A percentile compares a stretch with the other conserved stretches of the same genome.
Conservation (phyloP, 345 rosid species). For the Gossypium arboreum region DNA sequence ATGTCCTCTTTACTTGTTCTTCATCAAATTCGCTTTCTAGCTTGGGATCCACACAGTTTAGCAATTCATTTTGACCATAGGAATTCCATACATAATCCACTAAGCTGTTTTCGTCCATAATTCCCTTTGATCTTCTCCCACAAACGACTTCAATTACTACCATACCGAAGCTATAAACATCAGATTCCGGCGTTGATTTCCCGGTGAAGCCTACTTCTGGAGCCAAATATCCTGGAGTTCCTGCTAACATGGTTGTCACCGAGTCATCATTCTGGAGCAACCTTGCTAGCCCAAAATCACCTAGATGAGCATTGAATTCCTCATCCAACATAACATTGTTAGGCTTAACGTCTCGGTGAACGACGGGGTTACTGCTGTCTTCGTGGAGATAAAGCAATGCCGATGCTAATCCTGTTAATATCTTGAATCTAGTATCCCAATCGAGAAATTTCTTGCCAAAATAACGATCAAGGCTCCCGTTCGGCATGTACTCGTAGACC, state of each 20-base stretch:
- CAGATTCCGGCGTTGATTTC: slow-evolving; percentile 27
- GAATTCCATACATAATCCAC: slow-evolving; percentile 34
- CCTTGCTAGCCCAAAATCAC: slow-evolving; percentile 40
- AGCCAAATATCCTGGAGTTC: slow-evolving; percentile 42
- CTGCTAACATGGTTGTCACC: slow-evolving; percentile 39
- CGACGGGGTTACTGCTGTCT: slow-evolving; percentile 35
- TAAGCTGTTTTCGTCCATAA: slow-evolving; percentile 35
- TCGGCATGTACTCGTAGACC: slow-evolving; percentile 44
- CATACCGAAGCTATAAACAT: slow-evolving; percentile 38
- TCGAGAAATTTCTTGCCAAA: slow-evolving; percentile 29
- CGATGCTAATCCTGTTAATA: slow-evolving; percentile 35
- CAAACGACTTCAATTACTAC: slow-evolving; percentile 35
- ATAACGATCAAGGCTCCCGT: slow-evolving; percentile 43
- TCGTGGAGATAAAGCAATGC: slow-evolving; percentile 44
- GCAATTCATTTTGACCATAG: slow-evolving; percentile 18
- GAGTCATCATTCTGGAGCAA: slow-evolving; percentile 32
- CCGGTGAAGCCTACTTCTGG: slow-evolving; percentile 33
- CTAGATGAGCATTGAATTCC: slow-evolving; percentile 31
- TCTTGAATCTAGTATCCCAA: slow-evolving; percentile 32
- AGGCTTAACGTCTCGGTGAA: slow-evolving; percentile 43
- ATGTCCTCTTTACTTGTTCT: slow-evolving; percentile 27
- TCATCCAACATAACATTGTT: slow-evolving; percentile 39
- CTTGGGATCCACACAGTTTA: slow-evolving; percentile 23
- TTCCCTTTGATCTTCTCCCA: slow-evolving; percentile 29
- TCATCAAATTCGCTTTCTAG: slow-evolving; percentile 22